Percentiles rank a stretch among this genome's conserved stretches.
phyloP scores from a whole-genome alignment of 257 asterid genomes.

The Phtheirospermum japonicum region DNA sequence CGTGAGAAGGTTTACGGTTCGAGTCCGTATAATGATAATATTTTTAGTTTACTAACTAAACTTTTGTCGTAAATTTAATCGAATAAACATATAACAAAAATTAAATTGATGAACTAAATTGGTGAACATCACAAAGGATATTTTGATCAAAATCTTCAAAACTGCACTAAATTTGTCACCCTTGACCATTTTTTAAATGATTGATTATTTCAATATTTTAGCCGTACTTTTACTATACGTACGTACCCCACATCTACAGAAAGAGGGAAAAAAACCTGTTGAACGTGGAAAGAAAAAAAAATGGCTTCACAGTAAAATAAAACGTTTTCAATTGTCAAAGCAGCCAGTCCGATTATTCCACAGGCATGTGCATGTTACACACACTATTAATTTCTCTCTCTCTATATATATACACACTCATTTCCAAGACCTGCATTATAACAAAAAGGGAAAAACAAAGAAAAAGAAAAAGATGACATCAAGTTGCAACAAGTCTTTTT shows the following conservation, averaged over 20 bases:
- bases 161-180: no score
- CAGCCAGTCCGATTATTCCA: background rate
- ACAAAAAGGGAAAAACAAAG: background rate
- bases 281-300: background rate
- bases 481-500: constrained; percentile 39
- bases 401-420: background rate
- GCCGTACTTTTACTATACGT: background rate
- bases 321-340: constrained; percentile 7
- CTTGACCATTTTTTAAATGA: no score
- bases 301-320: background rate
- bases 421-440: background rate
- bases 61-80: no score
- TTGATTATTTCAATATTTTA: no score
- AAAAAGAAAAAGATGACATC: constrained; percentile 16
- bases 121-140: no score
- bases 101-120: no score
- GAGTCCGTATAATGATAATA: no score
- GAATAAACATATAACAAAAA: no score
- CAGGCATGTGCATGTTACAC: background rate
- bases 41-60: no score
- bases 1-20: no score
- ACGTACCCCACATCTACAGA: background rate
- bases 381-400: background rate
- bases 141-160: no score
- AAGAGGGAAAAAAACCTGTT: no score